Evolutionary conservation across 768 basidiomycete species (phyloP).

Genomic region (Suillus plorans): DNA sequence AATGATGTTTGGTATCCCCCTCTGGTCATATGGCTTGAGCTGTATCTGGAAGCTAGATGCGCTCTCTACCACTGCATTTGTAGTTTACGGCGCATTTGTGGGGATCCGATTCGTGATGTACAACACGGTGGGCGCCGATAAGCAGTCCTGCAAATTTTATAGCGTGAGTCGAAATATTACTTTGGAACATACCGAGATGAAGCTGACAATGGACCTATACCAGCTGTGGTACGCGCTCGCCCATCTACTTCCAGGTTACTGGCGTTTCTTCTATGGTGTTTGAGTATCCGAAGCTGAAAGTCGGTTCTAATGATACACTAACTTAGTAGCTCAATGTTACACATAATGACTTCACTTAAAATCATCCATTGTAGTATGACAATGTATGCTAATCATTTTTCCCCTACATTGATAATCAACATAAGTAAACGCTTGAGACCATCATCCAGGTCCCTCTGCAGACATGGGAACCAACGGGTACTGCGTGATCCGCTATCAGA

Average conservation of each 20-base stretch:
- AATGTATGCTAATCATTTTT: neutral
- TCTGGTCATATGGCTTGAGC: constrained; percentile 39
- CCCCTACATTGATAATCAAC: neutral
- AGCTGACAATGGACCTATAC: neutral
- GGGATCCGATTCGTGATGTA: constrained; percentile 34
- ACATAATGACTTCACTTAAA: neutral
- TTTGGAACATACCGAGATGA: no score
- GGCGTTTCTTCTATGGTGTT: constrained; percentile 31
- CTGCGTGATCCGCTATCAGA: neutral
- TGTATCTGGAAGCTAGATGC: constrained; percentile 36
- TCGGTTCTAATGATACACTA: neutral
- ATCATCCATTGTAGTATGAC: neutral
- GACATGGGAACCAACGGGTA: neutral
- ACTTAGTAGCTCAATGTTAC: neutral
- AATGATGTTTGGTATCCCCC: constrained; percentile 32
- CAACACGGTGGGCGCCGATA: constrained; percentile 30
- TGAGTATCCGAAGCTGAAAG: neutral
- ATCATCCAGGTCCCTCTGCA: neutral
- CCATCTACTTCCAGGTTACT: constrained; percentile 35
- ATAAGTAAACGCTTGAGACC: neutral
- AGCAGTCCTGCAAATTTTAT: constrained; percentile 37
- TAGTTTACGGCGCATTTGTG: constrained; percentile 32
- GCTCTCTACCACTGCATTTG: constrained; percentile 25
- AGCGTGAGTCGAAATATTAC: constrained; percentile 27
- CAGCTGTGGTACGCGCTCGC: constrained; percentile 36